Base-by-base conservation (phyloP, 495 filamentous ascomycete species). In the Lophiostoma macrostomum region DNA sequence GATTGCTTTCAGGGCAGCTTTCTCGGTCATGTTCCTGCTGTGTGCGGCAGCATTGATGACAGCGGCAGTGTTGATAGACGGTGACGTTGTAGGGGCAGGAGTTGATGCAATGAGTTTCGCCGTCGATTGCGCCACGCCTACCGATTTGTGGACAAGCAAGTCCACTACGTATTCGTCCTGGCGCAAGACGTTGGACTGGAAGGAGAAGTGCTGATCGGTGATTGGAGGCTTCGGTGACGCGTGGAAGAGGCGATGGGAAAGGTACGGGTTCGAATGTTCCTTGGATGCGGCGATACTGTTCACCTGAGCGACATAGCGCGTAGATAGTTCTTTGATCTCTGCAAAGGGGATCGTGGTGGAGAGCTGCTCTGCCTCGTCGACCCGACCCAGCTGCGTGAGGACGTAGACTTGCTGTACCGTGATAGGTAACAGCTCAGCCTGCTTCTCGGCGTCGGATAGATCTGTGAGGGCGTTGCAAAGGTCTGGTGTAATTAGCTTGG, bases 381-480 rank as follows among this genome's bases (percentile, higher is more conserved):
- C 64, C 66, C 87, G 91, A 1, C 85, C 90, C 48, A 89, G 73
- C 53, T 75, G 81, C 1, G 80, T 76, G 29, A 90, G 73, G 24
- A 91, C 83, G 69, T 90, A 96, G 11, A 89, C 77, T 55, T 94
- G 86, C 67, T 97, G 94, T 5, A 91, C 84, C 13, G 83, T 68
- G 55, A 99, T 95, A 0, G 91, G 88, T 20, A 93, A 73, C 30
- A 95, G 61, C 69, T 99, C 93, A 5, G 80, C 80, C 59, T 75
- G 79, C 70, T 89, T 88, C 45, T 96, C 93, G 37, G 91, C 87
- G 0, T 91, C 83, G 11, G 79, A 74, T 25, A 97, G 71, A 20
- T 97, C 90, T 38, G 95, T 87, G 13, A 86, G 79, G 2, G 82
- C 83, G 58, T 89, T 84, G 61, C 91, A 96, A 10, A 97, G 74